Percentiles rank a stretch among this genome's conserved stretches.
These are phyloP conservation scores for Beauveria brongniartii DNA, from an alignment of 2,329 filamentous ascomycete genomes.

Conservation along the genomic window DNA sequence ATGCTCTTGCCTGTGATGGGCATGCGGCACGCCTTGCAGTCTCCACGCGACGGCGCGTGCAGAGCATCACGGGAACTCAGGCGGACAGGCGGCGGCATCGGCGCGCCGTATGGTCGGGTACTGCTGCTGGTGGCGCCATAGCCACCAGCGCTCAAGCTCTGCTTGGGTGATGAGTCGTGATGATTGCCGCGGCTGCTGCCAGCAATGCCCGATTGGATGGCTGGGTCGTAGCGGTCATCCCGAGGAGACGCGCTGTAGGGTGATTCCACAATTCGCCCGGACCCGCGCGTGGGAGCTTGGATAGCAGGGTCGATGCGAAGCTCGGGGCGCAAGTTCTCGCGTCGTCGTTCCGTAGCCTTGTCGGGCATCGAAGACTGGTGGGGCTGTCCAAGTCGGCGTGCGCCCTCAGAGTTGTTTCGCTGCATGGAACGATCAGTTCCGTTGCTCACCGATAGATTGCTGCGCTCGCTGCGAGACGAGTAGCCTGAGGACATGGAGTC, in stretches of 20 bases:
- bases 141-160: slow-evolving; percentile 11
- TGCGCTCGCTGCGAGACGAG: slow-evolving; percentile 50
- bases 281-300: slow-evolving; percentile 18
- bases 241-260: slow-evolving; percentile 20
- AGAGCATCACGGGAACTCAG: slow-evolving; percentile 32
- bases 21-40: slow-evolving; percentile 74
- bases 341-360: slow-evolving; percentile 45
- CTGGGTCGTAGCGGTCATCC: slow-evolving; percentile 17
- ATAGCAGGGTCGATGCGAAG: slow-evolving; percentile 26
- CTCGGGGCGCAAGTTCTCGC: slow-evolving; percentile 22
- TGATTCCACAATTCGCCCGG: slow-evolving; percentile 21
- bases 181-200: background rate
- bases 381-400: background rate
- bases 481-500: slow-evolving; percentile 58
- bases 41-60: slow-evolving; percentile 50
- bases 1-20: slow-evolving; percentile 85
- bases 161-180: slow-evolving; percentile 7
- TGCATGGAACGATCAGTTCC: slow-evolving; percentile 24
- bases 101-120: background rate
- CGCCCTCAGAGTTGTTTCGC: background rate
- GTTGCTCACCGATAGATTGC: slow-evolving; percentile 52
- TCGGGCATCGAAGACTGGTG: background rate
- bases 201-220: slow-evolving; percentile 17
- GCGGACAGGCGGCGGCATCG: slow-evolving; percentile 19
- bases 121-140: background rate